A percentile compares a stretch with the other conserved stretches of the same genome.
Conservation (phyloP, 768 basidiomycete species). For the Hortiboletus flavorubellus region DNA sequence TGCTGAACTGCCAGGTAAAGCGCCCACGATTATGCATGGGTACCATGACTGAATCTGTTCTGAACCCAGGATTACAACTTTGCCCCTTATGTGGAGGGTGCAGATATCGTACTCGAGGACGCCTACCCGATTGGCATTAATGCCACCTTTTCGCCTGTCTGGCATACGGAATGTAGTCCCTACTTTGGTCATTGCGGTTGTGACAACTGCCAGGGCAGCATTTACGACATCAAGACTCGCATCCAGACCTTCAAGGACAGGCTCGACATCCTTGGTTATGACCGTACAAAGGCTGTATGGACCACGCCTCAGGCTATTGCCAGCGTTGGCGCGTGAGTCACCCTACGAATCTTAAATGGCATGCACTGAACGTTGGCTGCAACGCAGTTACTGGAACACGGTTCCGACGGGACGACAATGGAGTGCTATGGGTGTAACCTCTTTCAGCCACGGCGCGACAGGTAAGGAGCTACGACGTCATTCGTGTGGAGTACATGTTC, state of each 20-base stretch:
- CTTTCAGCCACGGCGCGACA: constrained; percentile 26
- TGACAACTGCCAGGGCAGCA: constrained; percentile 61
- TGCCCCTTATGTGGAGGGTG: constrained; percentile 52
- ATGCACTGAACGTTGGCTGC: neutral
- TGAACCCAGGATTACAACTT: constrained; percentile 58
- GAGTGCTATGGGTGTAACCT: constrained; percentile 22
- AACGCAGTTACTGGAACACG: constrained; percentile 26
- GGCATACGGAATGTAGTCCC: constrained; percentile 57
- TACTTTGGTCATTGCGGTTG: constrained; percentile 76
- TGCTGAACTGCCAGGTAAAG: constrained; percentile 44
- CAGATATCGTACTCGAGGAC: constrained; percentile 64
- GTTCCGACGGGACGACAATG: constrained; percentile 29
- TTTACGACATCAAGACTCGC: constrained; percentile 62
- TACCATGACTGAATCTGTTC: neutral
- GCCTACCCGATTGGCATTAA: constrained; percentile 48
- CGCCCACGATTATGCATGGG: accelerated
- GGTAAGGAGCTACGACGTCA: constrained; percentile 3
- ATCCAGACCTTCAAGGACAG: constrained; percentile 65
- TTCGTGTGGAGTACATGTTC: neutral
- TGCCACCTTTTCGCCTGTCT: constrained; percentile 55
- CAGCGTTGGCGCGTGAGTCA: constrained; percentile 32
- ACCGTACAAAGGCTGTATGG: constrained; percentile 67
- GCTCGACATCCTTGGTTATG: constrained; percentile 54
- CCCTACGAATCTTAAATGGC: neutral
- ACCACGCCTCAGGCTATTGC: constrained; percentile 77